Evolutionary conservation across 768 basidiomycete genomes (phyloP).

Genomic region (Hygrocybe punicea): DNA sequence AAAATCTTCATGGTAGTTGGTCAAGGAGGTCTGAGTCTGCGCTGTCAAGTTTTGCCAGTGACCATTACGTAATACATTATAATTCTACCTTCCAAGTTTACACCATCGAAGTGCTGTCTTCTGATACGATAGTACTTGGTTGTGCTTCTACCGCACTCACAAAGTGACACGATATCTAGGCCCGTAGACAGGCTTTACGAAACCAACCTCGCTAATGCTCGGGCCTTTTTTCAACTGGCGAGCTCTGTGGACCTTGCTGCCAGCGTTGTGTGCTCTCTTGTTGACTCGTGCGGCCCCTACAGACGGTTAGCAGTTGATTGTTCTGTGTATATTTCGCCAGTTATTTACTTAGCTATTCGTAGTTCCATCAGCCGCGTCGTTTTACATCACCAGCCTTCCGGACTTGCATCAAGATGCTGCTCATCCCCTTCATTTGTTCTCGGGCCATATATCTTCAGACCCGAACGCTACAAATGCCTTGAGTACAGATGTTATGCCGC

Average conservation of each 20-base stretch:
- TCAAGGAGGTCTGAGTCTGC: slow-evolving; percentile 17
- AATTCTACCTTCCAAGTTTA: too few relatives aligned
- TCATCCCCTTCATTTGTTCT: slow-evolving; percentile 73
- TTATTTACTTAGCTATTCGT: not conserved
- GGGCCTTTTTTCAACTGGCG: not conserved
- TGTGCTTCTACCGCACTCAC: too few relatives aligned
- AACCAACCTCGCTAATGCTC: not conserved
- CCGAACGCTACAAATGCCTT: slow-evolving; percentile 51
- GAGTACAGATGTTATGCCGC: slow-evolving; percentile 62
- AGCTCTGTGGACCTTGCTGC: slow-evolving; percentile 11
- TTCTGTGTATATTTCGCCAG: not conserved
- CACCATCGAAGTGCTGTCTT: too few relatives aligned
- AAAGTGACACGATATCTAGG: not conserved
- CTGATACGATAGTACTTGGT: not conserved
- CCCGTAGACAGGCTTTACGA: not conserved
- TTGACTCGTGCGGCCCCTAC: slow-evolving; percentile 31
- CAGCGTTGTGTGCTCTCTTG: slow-evolving; percentile 1
- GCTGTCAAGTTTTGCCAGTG: too few relatives aligned
- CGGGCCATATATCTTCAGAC: slow-evolving; percentile 83
- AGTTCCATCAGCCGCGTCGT: slow-evolving; percentile 81
- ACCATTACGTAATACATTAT: not conserved
- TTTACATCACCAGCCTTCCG: slow-evolving; percentile 76
- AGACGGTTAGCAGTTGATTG: slow-evolving; percentile 36
- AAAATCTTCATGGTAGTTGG: slow-evolving; percentile 52
- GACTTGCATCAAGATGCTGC: slow-evolving; percentile 69